Conservation (phyloP, 352 stramenopile species). For the Pythium vanterpoolii region DNA sequence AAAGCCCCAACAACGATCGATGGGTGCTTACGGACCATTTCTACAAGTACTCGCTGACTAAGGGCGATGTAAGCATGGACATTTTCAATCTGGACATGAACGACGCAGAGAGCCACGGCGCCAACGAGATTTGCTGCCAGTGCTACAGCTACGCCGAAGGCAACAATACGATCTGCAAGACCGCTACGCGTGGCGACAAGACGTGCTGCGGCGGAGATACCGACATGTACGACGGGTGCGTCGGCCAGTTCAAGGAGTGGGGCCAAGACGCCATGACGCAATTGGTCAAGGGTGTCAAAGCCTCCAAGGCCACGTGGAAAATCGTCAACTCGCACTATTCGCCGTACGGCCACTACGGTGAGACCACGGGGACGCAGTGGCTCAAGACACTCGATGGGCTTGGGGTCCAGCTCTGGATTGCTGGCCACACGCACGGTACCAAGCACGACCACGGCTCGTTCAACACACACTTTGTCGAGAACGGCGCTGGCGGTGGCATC, state of each 20-base stretch:
- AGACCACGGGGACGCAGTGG: slow-evolving; percentile 24
- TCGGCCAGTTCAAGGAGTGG: slow-evolving; percentile 37
- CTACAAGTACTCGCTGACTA: slow-evolving; percentile 34
- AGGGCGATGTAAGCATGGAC: slow-evolving; percentile 37
- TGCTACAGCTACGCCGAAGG: slow-evolving; percentile 35
- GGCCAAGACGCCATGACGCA: slow-evolving; percentile 26
- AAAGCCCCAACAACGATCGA: slow-evolving; percentile 43
- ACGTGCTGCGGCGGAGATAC: slow-evolving; percentile 27
- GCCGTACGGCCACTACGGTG: slow-evolving; percentile 33
- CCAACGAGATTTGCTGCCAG: slow-evolving; percentile 42
- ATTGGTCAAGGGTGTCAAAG: slow-evolving; percentile 27
- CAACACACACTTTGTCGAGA: slow-evolving; percentile 40
- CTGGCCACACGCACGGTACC: slow-evolving; percentile 38
- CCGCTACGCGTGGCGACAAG: slow-evolving; percentile 25
- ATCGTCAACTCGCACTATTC: slow-evolving; percentile 46
- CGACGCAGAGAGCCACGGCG: slow-evolving; percentile 34
- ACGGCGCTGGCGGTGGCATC: slow-evolving; percentile 40
- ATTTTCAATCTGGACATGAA: slow-evolving; percentile 59
- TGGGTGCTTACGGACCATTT: slow-evolving; percentile 49
- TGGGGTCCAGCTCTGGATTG: slow-evolving; percentile 29
- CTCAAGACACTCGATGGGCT: slow-evolving; percentile 18
- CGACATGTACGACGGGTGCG: slow-evolving; percentile 35
- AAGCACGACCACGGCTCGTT: slow-evolving; percentile 35
- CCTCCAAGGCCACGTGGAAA: slow-evolving; percentile 42
- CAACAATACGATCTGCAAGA: slow-evolving; percentile 35